A percentile compares a stretch with the other conserved stretches of the same genome.
Conservation (phyloP, 345 rosid species). For the Populus alba region DNA sequence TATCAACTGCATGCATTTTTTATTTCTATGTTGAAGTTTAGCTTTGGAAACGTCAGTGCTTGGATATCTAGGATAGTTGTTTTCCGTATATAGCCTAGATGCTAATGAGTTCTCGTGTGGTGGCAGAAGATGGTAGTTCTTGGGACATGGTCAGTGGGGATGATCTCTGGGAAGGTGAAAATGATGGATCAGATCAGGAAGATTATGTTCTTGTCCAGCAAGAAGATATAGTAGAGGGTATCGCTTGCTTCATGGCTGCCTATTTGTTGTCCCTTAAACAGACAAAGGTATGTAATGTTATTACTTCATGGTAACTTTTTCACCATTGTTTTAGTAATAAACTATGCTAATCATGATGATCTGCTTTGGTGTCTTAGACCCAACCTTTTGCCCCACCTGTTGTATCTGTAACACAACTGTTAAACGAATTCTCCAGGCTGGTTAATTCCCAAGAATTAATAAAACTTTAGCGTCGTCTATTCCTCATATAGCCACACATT, state of each 20-base stretch:
- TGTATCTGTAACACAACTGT: not conserved
- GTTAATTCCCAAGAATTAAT: not conserved
- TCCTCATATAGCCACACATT: not conserved
- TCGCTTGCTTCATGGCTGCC: conserved; percentile 93
- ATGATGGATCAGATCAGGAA: conserved; percentile 45
- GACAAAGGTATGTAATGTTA: conserved; percentile 61
- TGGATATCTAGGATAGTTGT: not conserved
- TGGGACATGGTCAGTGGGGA: conserved; percentile 78
- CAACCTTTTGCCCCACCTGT: not conserved
- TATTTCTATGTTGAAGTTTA: conserved; percentile 1
- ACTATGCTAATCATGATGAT: not conserved
- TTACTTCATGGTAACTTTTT: not conserved
- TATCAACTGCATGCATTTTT: not conserved
- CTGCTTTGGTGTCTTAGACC: not conserved
- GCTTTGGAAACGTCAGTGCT: not conserved
- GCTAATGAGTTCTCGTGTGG: conserved; percentile 20
- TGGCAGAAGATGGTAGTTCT: conserved; percentile 66
- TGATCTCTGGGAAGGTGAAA: conserved; percentile 70
- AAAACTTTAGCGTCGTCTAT: not conserved
- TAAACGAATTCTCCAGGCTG: not conserved
- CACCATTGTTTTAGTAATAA: not conserved
- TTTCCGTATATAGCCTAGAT: not conserved
- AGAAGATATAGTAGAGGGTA: conserved; percentile 95
- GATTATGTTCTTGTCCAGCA: conserved; percentile 86
- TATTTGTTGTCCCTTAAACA: conserved; percentile 79